Base-by-base conservation (phyloP, 1,284 basidiomycete genomes). In the Heterobasidion irregulare region DNA sequence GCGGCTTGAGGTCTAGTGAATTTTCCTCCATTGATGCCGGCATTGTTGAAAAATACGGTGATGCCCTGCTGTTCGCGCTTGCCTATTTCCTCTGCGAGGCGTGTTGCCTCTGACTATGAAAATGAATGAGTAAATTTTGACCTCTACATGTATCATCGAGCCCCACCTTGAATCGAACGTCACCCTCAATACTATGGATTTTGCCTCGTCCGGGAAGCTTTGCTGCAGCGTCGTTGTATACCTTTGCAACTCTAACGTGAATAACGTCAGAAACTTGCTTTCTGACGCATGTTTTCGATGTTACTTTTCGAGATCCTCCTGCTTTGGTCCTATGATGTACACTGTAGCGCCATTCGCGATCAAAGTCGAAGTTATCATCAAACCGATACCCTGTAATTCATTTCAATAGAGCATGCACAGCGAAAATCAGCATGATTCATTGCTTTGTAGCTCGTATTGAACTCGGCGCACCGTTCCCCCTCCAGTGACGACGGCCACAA, bases 271-370 rank as follows among this genome's bases (percentile, higher is more conserved):
- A n/a, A 41, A 41, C 3, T 41, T 26, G 26, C 26, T 26, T 26
- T 5, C 26, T 26, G 26, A 4, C 26, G 26, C 26, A 26, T 26
- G 4, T 26, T 26, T 26, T 26, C 26, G 26, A 5, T 5, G 26
- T 32, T 26, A 71, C 69, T 53, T 62, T 53, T 78, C 75, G 6
- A 80, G 65, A n/a, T 73, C 72, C 12, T 61, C 67, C 58, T 78
- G 75, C 12, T 68, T 69, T 0, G 70, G 75, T 0, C 77, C 77
- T 41, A 78, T 71, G 53, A 77, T 75, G 53, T 76, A 79, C 1
- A 79, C 76, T 0, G 68, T 75, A 0, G 77, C 77, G 6, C 77
- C 77, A 53, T 80, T 80, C 1, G 75, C 72, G n/a, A 77, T 61
- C 6, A 79, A 62, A 1, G 76, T 73, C 5, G 71, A 70, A 50